These are phyloP conservation scores for Anthracocystis setariae DNA, from an alignment of 1,284 basidiomycete genomes.

Conservation along the genomic window DNA sequence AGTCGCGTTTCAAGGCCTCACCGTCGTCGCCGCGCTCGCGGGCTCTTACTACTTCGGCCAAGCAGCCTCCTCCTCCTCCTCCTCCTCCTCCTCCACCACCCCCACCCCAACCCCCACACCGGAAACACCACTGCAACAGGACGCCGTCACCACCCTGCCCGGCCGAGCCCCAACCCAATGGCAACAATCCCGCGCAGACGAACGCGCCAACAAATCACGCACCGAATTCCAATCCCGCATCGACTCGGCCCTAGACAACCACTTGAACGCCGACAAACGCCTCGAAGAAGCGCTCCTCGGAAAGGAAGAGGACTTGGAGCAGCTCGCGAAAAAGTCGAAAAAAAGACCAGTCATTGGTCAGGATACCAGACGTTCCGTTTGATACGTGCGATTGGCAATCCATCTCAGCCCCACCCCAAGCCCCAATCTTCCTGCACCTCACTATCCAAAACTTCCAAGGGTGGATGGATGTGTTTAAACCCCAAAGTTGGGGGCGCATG, in stretches of 20 bases:
- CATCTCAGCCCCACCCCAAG: too few species aligned
- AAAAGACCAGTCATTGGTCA: slow-evolving; percentile 38
- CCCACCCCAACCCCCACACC: slow-evolving; percentile 18
- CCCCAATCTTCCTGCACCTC: too few species aligned
- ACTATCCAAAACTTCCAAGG: too few species aligned
- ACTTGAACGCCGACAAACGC: slow-evolving; percentile 39
- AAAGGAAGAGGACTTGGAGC: slow-evolving; percentile 36
- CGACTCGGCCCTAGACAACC: slow-evolving; percentile 24
- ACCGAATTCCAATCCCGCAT: slow-evolving; percentile 28
- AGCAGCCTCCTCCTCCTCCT: slow-evolving; percentile 26
- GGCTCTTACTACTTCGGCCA: slow-evolving; percentile 60
- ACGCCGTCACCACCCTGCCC: slow-evolving; percentile 32
- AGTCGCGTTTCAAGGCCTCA: slow-evolving; percentile 65
- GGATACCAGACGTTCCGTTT: slow-evolving; percentile 35
- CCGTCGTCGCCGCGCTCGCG: slow-evolving; percentile 60
- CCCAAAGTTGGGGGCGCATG: too few species aligned
- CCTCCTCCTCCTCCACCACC: slow-evolving; percentile 44
- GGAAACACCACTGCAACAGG: slow-evolving; percentile 27
- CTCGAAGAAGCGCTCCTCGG: slow-evolving; percentile 48
- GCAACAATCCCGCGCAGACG: slow-evolving; percentile 42
- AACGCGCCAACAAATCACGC: slow-evolving; percentile 31
- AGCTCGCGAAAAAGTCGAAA: slow-evolving; percentile 17
- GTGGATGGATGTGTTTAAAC: too few species aligned
- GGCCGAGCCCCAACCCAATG: slow-evolving; percentile 37
- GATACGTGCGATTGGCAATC: too few species aligned